Percentiles rank a stretch among this genome's conserved stretches.
Evolutionary conservation across 805 yeast species (phyloP).

Genomic region (Sungouiella blattae): DNA sequence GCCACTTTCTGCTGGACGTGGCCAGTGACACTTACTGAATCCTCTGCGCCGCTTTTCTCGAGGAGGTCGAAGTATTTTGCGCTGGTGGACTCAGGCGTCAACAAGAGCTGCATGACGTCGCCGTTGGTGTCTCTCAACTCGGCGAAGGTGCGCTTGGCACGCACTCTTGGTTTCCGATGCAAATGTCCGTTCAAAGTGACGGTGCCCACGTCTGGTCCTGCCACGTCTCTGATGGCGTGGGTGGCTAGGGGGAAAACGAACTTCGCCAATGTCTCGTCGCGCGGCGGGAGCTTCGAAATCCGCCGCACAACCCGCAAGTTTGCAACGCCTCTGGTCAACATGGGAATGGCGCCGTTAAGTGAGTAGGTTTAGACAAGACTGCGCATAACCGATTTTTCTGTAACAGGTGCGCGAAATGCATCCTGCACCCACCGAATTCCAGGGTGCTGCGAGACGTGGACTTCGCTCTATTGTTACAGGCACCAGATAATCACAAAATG

Average conservation of each 20-base stretch:
- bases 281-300: constrained; percentile 3
- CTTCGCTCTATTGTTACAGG: too few relatives aligned
- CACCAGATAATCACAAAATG: too few relatives aligned
- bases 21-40: constrained; percentile 68
- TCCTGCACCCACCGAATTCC: too few relatives aligned
- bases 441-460: too few relatives aligned
- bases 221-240: constrained; percentile 17
- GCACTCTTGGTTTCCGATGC: constrained; percentile 64
- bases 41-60: constrained; percentile 60
- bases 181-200: constrained; percentile 81
- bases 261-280: constrained; percentile 20
- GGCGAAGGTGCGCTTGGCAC: constrained; percentile 71
- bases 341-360: too few relatives aligned
- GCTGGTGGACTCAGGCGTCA: constrained; percentile 40
- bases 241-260: constrained; percentile 37
- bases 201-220: constrained; percentile 12
- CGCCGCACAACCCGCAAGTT: too few relatives aligned
- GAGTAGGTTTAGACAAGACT: too few relatives aligned
- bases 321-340: too few relatives aligned
- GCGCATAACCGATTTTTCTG: too few relatives aligned
- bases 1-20: constrained; percentile 32
- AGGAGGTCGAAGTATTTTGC: constrained; percentile 37
- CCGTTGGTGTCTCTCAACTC: constrained; percentile 74
- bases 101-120: constrained; percentile 49
- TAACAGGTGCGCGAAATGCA: too few relatives aligned